A percentile compares a stretch with the other conserved stretches of the same genome.
These are phyloP conservation scores for Nissolia schottii DNA, from an alignment of 306 rosid genomes.

Conservation along the genomic window DNA sequence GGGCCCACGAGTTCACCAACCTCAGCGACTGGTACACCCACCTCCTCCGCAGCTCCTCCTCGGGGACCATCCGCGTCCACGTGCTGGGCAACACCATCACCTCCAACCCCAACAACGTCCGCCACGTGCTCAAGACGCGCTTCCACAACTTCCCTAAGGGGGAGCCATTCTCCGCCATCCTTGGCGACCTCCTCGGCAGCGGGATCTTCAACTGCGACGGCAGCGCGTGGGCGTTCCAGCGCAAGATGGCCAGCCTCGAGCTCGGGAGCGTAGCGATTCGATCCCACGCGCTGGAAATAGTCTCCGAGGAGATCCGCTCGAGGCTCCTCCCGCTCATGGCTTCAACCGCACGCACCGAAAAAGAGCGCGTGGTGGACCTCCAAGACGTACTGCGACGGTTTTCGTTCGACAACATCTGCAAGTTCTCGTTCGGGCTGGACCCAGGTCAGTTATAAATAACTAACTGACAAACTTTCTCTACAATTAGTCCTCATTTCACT, in stretches of 20 bases:
- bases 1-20: slow-evolving; percentile 44
- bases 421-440: slow-evolving; percentile 34
- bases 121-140: slow-evolving; percentile 64
- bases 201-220: slow-evolving; percentile 94
- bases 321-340: slow-evolving; percentile 48
- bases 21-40: slow-evolving; percentile 80
- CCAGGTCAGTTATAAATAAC: too few relatives aligned
- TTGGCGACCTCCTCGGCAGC: slow-evolving; percentile 73
- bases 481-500: too few relatives aligned
- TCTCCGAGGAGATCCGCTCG: slow-evolving; percentile 38
- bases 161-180: slow-evolving; percentile 57
- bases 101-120: slow-evolving; percentile 65
- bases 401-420: slow-evolving; percentile 53
- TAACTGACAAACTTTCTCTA: too few relatives aligned
- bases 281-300: slow-evolving; percentile 51
- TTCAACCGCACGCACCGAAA: neutral
- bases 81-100: slow-evolving; percentile 70
- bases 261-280: slow-evolving; percentile 68
- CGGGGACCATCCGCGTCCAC: slow-evolving; percentile 62
- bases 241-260: slow-evolving; percentile 80
- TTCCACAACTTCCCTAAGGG: slow-evolving; percentile 88
- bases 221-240: slow-evolving; percentile 60
- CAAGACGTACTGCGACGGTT: slow-evolving; percentile 74
- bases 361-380: slow-evolving; percentile 34
- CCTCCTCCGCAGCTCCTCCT: slow-evolving; percentile 48